Base-by-base conservation (phyloP, 2,329 filamentous ascomycete species). In the Camptophora hylomeconis region DNA sequence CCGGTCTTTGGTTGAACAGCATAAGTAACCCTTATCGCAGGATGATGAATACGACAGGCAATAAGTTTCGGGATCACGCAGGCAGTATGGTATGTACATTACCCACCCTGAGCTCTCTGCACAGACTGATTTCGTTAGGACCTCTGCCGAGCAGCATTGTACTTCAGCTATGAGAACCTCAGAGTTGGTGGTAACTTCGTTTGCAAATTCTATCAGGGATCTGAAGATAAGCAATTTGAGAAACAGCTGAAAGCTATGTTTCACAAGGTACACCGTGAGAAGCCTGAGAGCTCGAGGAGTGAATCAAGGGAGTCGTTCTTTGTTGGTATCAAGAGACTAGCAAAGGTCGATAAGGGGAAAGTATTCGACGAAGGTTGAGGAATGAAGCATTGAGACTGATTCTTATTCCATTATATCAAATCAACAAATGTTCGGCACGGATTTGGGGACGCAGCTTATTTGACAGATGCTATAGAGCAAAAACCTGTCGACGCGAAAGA, bases 11-110 rank as follows among this genome's bases (percentile, higher is more conserved):
- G 63, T 77, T 80, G 63, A 83, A 73, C 63, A 92, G 76, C 65
- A 69, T 94, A 72, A 92, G 77, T 87, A 80, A 89, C 72, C 83
- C 84, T 41, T 89, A 92, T 74, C 56, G 61, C 69, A 98, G 89
- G 89, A 79, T 98, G 78, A 93, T 94, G 84, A 98, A 98, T 58
- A 94, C 87, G 46, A 93, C 80, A 59, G 89, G 89, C 32, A 79
- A 82, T 47, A 58, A 58, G 12, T 89, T 92, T 50, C 73, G 75
- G 41, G 89, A 98, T 56, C 89, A 98, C 57, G 77, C 75, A 7
- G 81, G 82, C 17, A 94, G 84, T 58, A 95, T 98, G 82, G 87
- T 94, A 59, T 51, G 76, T 52, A 30, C 26, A 24, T 8, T 16
- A 25, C 9, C n/a, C 14, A 9, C n/a, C 11, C 17, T 24, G 13